Base-by-base conservation (phyloP, 176 grass and related monocot species). In the Eleusine indica region DNA sequence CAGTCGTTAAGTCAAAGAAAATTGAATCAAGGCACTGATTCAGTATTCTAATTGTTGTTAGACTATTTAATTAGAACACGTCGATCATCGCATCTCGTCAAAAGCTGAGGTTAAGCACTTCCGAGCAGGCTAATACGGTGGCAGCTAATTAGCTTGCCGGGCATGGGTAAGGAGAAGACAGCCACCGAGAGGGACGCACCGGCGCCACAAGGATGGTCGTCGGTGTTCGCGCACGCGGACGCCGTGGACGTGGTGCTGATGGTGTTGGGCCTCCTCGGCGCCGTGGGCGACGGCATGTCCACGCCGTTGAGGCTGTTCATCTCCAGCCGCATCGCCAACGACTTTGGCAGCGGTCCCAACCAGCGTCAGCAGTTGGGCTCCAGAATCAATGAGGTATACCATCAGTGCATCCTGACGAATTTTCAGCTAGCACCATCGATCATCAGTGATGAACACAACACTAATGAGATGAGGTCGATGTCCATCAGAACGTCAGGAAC, bases 221-320 rank as follows among this genome's bases (percentile, higher is more conserved):
- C 93, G 9, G 92, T 99, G 69, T 92, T 99, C 77, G 90, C 86
- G 87, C 96, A 99, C 68, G 96, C 93, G 35, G 96, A 99, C 60
- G 72, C 64, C 0, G 40, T 82, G 67, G 96, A 99, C 83, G 66
- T 83, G 51, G 37, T 17, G 46, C 69, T 99, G 51, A 99, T 99
- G 96, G 74, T 79, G 53, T 41, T 95, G 0, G 96, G 96, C 21
- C 72, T 96, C 5, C 3, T 96, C 19, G 93, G 96, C 71, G 93
- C 96, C 41, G 42, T 91, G 25, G 96, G 96, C 29, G 93, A 96
- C 73, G 96, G 93, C 75, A 0, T 96, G 6, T 92, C 93, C 22
- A 89, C 72, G 58, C 96, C 96, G 2, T 43, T 89, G 52, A 96
- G 94, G 93, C 91, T 99, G 9, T 19, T 89, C 6, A 51, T 99